These are phyloP conservation scores for Torulaspora delbrueckii DNA, from an alignment of 805 yeast species.

Conservation along the genomic window DNA sequence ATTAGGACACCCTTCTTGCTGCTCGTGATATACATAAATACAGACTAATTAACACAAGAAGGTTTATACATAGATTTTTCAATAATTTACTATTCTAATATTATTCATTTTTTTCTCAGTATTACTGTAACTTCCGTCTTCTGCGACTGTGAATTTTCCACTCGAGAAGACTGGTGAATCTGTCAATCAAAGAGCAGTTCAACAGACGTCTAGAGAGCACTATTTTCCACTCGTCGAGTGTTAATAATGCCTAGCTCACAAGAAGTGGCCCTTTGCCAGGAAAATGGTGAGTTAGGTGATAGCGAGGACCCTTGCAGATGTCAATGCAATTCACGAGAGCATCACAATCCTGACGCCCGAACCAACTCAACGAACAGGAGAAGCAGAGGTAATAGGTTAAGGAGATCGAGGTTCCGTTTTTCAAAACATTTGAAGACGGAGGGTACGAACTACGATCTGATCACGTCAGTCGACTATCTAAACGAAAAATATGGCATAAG, in stretches of 20 bases:
- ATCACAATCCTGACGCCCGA: background rate
- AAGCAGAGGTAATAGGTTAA: constrained; percentile 2
- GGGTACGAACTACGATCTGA: constrained; percentile 29
- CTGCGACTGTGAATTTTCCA: constrained; percentile 1
- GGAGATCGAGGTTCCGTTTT: constrained; percentile 23
- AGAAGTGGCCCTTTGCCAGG: background rate
- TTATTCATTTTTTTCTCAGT: background rate
- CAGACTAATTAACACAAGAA: background rate
- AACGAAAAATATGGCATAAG: constrained; percentile 33
- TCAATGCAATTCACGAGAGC: background rate
- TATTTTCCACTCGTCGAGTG: background rate
- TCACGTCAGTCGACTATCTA: constrained; percentile 32
- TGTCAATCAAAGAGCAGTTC: background rate
- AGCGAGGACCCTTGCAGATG: background rate
- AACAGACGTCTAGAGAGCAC: background rate
- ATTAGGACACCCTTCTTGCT: background rate
- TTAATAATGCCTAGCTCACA: background rate
- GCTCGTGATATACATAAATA: background rate
- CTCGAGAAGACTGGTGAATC: background rate
- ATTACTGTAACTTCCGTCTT: background rate
- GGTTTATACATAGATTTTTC: background rate
- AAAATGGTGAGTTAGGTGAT: background rate
- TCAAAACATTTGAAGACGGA: constrained; percentile 23
- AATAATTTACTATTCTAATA: background rate
- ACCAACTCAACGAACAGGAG: background rate